Evolutionary conservation across 2,329 filamentous ascomycete genomes (phyloP).

Genomic region (Colletotrichum ledebouriae): DNA sequence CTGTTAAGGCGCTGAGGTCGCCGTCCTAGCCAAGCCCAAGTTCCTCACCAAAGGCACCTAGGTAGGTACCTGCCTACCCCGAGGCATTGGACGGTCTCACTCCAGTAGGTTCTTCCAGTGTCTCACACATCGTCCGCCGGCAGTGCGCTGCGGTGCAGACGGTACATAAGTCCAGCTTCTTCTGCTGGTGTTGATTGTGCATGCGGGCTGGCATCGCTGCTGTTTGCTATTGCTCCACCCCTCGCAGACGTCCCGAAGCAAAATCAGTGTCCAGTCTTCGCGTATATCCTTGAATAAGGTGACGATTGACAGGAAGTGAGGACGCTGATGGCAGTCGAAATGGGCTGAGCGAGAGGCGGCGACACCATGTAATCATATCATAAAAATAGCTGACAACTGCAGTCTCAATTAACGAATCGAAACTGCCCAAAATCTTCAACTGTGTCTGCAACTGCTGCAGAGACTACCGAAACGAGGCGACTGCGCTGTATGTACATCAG

Average conservation of each 20-base stretch:
- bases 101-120: slow-evolving; percentile 3
- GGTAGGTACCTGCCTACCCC: background rate
- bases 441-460: slow-evolving; percentile 7
- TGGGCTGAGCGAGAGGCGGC: slow-evolving; percentile 20
- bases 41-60: background rate
- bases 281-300: slow-evolving; percentile 9
- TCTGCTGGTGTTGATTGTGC: slow-evolving; percentile 3
- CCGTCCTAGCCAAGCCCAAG: slow-evolving; percentile 4
- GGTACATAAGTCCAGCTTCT: slow-evolving; percentile 17
- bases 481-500: background rate
- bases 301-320: slow-evolving; percentile 24
- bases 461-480: background rate
- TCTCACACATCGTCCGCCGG: slow-evolving; percentile 30
- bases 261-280: too few species aligned
- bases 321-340: slow-evolving; percentile 1
- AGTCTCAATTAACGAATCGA: background rate
- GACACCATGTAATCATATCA: background rate
- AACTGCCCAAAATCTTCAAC: slow-evolving; percentile 6
- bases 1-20: slow-evolving; percentile 7
- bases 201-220: background rate
- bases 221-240: background rate
- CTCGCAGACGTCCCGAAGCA: too few species aligned
- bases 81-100: slow-evolving; percentile 3
- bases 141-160: slow-evolving; percentile 14
- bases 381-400: slow-evolving; percentile 26